Evolutionary conservation across 2,329 filamentous ascomycete genomes (phyloP), one percentile per base, ranked within the genome.

Genomic region (Paraphaeosphaeria sporulosa): DNA sequence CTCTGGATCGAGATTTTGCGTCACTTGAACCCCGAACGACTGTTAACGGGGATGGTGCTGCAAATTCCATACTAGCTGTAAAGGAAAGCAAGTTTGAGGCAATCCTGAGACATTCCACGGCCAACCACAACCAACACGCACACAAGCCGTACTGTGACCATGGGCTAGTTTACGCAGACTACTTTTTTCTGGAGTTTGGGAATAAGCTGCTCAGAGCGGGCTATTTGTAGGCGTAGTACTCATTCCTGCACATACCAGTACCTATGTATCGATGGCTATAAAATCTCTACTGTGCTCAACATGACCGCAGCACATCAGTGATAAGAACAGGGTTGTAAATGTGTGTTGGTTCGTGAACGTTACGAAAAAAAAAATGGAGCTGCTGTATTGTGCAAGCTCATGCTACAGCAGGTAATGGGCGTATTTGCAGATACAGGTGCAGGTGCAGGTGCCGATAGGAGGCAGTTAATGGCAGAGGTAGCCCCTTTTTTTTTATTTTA

Each of bases 101-200:
- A 7, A 83, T 85, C 19, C 61, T 85, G 8, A 71, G 75, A 13
- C 79, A 82, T 53, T 78, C 81, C 4, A 84, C 82, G 1, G 81
- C 82, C 12, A 83, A 83, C 57, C 81, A 82, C 62, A 81, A 80
- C 48, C 74, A 81, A 60, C 78, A 79, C 68, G 81, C 81, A 10
- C 80, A 80, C 25, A 73, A 77, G 49, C 74, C 77, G 36, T 83
- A 81, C 69, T 76, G 77, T 6, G 73, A 84, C 55, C 81, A 83
- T 67, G 81, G 82, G 0, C 61, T 84, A 21, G 81, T 84, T 0
- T 84, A 84, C 65, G 82, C 82, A 0, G 82, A 84, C 60, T 84
- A 84, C 63, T 84, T 77, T 58, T 77, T 84, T 34, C 58, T 84
- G 15, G 71, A 82, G 34, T 76, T 82, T 38, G 82, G 82, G 7